These are phyloP conservation scores for Dacryopinax spathularia DNA, from an alignment of 768 basidiomycete species.

Conservation along the genomic window DNA sequence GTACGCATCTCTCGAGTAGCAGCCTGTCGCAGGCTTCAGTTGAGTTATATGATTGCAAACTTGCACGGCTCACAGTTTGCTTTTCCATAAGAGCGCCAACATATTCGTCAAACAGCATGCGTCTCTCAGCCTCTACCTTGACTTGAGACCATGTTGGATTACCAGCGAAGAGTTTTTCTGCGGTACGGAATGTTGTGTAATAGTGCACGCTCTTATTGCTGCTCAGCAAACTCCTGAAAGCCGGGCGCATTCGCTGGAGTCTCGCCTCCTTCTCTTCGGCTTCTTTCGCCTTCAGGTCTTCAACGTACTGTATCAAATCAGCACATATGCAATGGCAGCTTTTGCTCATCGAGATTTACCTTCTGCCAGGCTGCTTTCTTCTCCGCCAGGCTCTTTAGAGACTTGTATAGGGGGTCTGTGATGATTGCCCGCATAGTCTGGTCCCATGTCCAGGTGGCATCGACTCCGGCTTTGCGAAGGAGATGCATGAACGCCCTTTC, in stretches of 20 bases:
- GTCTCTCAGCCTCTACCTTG: slow-evolving; percentile 71
- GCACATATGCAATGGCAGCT: neutral
- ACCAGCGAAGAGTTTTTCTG: slow-evolving; percentile 69
- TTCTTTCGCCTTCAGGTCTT: slow-evolving; percentile 61
- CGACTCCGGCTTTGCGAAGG: slow-evolving; percentile 76
- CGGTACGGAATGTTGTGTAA: slow-evolving; percentile 81
- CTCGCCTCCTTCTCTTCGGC: slow-evolving; percentile 74
- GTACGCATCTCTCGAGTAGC: slow-evolving; percentile 62
- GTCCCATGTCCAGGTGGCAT: slow-evolving; percentile 94
- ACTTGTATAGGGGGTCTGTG: slow-evolving; percentile 93
- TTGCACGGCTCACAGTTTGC: slow-evolving; percentile 82
- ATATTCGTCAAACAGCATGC: slow-evolving; percentile 83
- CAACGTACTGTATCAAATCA: slow-evolving; percentile 46
- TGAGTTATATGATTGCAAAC: neutral
- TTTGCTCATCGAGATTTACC: slow-evolving; percentile 39
- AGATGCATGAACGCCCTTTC: slow-evolving; percentile 90
- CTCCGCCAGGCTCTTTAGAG: slow-evolving; percentile 82
- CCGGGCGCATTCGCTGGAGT: slow-evolving; percentile 72
- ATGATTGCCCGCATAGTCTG: slow-evolving; percentile 96
- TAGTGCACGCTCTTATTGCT: slow-evolving; percentile 80
- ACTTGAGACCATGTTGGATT: slow-evolving; percentile 88
- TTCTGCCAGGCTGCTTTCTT: slow-evolving; percentile 91
- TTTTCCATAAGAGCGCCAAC: slow-evolving; percentile 70
- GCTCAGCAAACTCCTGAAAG: slow-evolving; percentile 65
- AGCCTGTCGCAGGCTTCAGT: slow-evolving; percentile 35